phyloP scores from a whole-genome alignment of 768 basidiomycete genomes.

The Suillus clintonianus region DNA sequence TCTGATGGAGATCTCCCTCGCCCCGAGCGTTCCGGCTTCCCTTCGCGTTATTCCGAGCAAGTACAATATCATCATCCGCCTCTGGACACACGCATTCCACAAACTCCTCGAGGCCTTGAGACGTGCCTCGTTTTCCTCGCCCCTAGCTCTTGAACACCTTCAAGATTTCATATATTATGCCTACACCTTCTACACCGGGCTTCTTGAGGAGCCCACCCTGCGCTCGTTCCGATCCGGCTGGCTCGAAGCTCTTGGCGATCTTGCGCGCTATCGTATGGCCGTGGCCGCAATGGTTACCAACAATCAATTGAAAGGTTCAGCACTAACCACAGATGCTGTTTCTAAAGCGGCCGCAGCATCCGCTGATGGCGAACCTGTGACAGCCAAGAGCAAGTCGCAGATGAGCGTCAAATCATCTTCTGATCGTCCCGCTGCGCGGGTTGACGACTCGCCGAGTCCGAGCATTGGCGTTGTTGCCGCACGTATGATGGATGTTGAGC shows the following conservation, averaged over 20 bases:
- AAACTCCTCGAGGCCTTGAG: conserved; percentile 89
- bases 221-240: conserved; percentile 75
- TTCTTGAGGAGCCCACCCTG: conserved; percentile 81
- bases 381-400: conserved; percentile 40
- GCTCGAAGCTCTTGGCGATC: conserved; percentile 96
- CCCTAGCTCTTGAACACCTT: conserved; percentile 81
- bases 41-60: conserved; percentile 88
- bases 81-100: conserved; percentile 93
- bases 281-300: conserved; percentile 84
- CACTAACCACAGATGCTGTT: conserved; percentile 60
- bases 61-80: conserved; percentile 92
- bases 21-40: conserved; percentile 86
- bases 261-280: conserved; percentile 93
- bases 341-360: conserved; percentile 43
- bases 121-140: conserved; percentile 69
- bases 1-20: conserved; percentile 80
- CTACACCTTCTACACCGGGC: conserved; percentile 89
- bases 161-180: conserved; percentile 96
- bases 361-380: conserved; percentile 18
- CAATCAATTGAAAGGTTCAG: conserved; percentile 39
- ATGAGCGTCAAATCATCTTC: conserved; percentile 36
- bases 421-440: conserved; percentile 51
- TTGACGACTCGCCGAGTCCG: conserved; percentile 66
- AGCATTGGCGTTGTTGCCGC: conserved; percentile 89
- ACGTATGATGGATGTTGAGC: conserved; percentile 79